These are phyloP conservation scores for Scutellaria galericulata DNA, from an alignment of 257 asterid genomes.

Conservation along the genomic window DNA sequence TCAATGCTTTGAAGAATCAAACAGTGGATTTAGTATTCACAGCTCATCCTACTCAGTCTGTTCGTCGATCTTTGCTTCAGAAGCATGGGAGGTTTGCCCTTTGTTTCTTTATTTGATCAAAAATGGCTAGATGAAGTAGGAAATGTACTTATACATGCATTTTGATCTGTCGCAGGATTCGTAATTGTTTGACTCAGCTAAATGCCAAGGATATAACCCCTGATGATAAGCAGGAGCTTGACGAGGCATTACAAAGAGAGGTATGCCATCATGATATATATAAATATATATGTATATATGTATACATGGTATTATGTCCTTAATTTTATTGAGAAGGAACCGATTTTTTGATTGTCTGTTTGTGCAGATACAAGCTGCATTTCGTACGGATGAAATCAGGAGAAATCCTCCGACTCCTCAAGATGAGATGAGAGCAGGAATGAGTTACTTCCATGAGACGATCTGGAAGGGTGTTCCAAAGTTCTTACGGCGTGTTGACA, in stretches of 20 bases:
- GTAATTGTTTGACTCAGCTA: slow-evolving; percentile 72
- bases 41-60: slow-evolving; percentile 92
- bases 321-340: neutral
- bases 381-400: slow-evolving; percentile 91
- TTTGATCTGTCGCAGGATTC: slow-evolving; percentile 52
- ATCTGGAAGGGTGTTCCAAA: slow-evolving; percentile 94
- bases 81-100: slow-evolving; percentile 73
- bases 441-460: slow-evolving; percentile 91
- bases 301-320: too few relatives aligned
- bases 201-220: slow-evolving; percentile 81
- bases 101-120: neutral
- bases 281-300: too few relatives aligned
- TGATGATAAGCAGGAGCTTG: slow-evolving; percentile 89
- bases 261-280: slow-evolving; percentile 38
- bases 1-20: slow-evolving; percentile 89
- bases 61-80: slow-evolving; percentile 92
- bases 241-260: slow-evolving; percentile 89
- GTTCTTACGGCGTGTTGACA: slow-evolving; percentile 82
- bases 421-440: slow-evolving; percentile 95
- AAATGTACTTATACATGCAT: neutral
- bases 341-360: neutral
- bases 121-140: neutral
- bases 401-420: slow-evolving; percentile 92
- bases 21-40: slow-evolving; percentile 82
- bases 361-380: slow-evolving; percentile 86